Percentiles rank a stretch among this genome's conserved stretches.
These are phyloP conservation scores for Fusarium sp. DNA, from an alignment of 2,329 filamentous ascomycete genomes.

Conservation along the genomic window DNA sequence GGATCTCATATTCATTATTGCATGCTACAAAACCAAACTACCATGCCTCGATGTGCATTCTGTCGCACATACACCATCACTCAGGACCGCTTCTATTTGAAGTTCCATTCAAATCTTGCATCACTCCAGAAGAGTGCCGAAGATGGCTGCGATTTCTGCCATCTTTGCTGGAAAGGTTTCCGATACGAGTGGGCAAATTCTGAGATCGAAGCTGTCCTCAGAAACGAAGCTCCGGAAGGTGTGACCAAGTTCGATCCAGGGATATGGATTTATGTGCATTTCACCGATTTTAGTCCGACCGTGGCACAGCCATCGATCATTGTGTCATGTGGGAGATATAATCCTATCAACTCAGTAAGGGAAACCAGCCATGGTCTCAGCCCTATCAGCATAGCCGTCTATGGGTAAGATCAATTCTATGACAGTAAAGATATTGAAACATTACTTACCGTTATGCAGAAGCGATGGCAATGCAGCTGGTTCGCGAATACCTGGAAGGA, in stretches of 20 bases:
- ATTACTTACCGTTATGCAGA: neutral
- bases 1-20: too few species aligned
- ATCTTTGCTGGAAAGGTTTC: constrained; percentile 18
- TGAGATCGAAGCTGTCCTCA: constrained; percentile 1
- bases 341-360: neutral
- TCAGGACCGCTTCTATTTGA: neutral
- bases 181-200: neutral
- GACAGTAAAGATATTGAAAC: too few species aligned
- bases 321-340: constrained; percentile 1
- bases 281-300: neutral
- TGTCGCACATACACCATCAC: neutral
- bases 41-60: neutral
- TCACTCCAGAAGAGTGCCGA: constrained; percentile 6
- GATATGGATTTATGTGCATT: constrained; percentile 18
- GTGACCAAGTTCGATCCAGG: neutral
- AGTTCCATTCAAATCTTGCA: constrained; percentile 2
- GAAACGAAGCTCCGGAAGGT: neutral
- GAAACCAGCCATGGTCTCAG: neutral
- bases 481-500: neutral
- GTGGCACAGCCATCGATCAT: neutral
- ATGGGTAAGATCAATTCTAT: neutral
- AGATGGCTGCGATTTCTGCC: constrained; percentile 16
- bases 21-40: too few species aligned
- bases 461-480: neutral
- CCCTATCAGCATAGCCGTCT: neutral